Evolutionary conservation across 202 grass and related monocot genomes (phyloP), one percentile per base, ranked within the genome.

Genomic region (Dendrocalamus latiflorus): DNA sequence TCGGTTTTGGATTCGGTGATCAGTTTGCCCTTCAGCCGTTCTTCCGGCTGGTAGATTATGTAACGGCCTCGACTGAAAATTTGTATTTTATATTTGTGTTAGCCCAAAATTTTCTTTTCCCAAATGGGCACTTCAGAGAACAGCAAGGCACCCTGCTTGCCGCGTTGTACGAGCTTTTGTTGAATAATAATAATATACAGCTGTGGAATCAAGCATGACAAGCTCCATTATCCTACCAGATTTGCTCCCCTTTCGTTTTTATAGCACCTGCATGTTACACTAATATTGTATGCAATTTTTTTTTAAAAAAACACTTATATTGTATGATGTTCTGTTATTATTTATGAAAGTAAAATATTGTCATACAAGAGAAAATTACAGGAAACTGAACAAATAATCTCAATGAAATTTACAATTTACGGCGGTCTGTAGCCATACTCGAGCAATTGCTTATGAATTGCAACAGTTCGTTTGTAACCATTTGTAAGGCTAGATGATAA

Each of bases 11-110:
- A 85, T 70, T 59, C 33, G 70, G 14, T 36, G 4, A n/a, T 41
- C 30, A 44, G 14, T 83, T 45, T 54, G 44, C 15, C 0, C 10
- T 57, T 72, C 55, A 63, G 44, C 9, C 1, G 2, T 13, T 77
- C 58, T 30, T 61, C 58, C 1, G 15, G 25, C 25, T 13, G 17
- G 68, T 86, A 79, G 64, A 79, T 75, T 56, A 25, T 86, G 44
- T 62, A 60, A 75, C 61, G 49, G n/a, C 6, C 20, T 13, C 4
- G 33, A 30, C 45, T 72, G 42, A 68, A 68, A 62, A 4, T 55
- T 79, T 83, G 41, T 17, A 76, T 53, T 64, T 26, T 44, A 50
- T 51, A 38, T 47, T 28, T 67, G 39, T 41, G 59, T 81, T 38
- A n/a, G 26, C 42, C 42, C 33, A 42, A 56, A 76, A 54, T 60